Percentiles rank a stretch among this genome's conserved stretches.
Conservation (phyloP, 202 grass and related monocot genomes). For the Cymbopogon flexuosus region DNA sequence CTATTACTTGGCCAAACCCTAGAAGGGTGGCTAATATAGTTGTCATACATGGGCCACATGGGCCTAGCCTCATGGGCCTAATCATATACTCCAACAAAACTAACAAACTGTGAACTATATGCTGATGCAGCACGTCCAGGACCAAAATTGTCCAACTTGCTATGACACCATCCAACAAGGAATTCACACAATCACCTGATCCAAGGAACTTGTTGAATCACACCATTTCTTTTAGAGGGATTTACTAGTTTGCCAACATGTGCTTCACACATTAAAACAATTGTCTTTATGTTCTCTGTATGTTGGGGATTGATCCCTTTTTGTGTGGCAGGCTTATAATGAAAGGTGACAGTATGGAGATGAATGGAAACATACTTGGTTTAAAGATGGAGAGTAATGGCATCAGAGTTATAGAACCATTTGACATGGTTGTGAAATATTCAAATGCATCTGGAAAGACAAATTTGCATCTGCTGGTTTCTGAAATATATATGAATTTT, state of each 20-base stretch:
- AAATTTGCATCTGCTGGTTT: slow-evolving; percentile 76
- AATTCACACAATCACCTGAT: slow-evolving; percentile 6
- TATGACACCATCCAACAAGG: slow-evolving; percentile 4
- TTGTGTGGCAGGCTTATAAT: slow-evolving; percentile 62
- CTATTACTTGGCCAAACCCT: too few relatives aligned
- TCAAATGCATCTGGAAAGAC: slow-evolving; percentile 71
- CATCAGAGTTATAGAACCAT: slow-evolving; percentile 90
- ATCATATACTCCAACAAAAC: too few relatives aligned
- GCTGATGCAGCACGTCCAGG: background rate
- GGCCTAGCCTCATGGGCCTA: too few relatives aligned
- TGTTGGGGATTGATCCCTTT: background rate
- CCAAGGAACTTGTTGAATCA: slow-evolving; percentile 1
- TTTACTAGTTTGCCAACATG: background rate
- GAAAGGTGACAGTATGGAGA: slow-evolving; percentile 82
- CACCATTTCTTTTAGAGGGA: slow-evolving; percentile 11
- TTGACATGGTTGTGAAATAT: slow-evolving; percentile 80
- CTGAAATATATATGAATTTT: slow-evolving; percentile 96
- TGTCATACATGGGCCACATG: too few relatives aligned
- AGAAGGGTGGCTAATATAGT: too few relatives aligned
- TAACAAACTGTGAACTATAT: background rate
- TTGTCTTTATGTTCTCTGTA: slow-evolving; percentile 1
- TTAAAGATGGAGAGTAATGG: slow-evolving; percentile 96
- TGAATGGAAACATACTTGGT: slow-evolving; percentile 72
- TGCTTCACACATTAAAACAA: background rate
- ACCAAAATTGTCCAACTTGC: background rate